phyloP scores from a whole-genome alignment of 768 basidiomycete genomes.

The Leccinum variicolor region DNA sequence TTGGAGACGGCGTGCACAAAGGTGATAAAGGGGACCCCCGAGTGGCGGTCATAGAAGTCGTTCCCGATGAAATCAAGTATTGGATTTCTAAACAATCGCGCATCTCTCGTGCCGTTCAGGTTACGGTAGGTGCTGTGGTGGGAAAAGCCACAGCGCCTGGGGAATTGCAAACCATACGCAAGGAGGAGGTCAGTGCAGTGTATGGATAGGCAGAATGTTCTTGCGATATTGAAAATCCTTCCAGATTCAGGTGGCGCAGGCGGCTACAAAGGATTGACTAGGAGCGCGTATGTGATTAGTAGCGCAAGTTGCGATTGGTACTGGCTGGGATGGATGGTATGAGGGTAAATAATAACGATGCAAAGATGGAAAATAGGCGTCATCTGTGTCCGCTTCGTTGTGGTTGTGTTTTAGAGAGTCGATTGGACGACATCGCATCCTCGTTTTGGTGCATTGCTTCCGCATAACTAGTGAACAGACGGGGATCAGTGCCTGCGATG shows the following conservation, averaged over 20 bases:
- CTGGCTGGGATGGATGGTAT: slow-evolving; percentile 14
- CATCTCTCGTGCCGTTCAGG: slow-evolving; percentile 57
- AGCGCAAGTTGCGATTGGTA: neutral
- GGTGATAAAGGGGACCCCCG: slow-evolving; percentile 81
- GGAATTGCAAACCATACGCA: slow-evolving; percentile 70
- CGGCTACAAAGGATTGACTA: slow-evolving; percentile 8
- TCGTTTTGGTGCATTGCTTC: slow-evolving; percentile 78
- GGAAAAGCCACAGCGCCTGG: slow-evolving; percentile 70
- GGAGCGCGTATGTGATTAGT: neutral
- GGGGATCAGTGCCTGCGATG: neutral
- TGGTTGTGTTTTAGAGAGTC: slow-evolving; percentile 41
- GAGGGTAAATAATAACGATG: neutral
- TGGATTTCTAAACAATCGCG: slow-evolving; percentile 65
- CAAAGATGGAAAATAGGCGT: neutral
- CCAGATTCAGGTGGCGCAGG: slow-evolving; percentile 18
- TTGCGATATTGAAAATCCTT: slow-evolving; percentile 1
- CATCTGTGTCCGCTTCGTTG: slow-evolving; percentile 16
- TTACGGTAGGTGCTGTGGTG: slow-evolving; percentile 54
- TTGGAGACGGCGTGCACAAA: slow-evolving; percentile 80
- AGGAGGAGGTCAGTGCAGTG: slow-evolving; percentile 56
- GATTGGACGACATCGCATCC: slow-evolving; percentile 65
- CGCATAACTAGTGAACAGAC: slow-evolving; percentile 41
- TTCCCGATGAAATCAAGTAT: slow-evolving; percentile 79
- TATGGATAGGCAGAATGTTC: neutral
- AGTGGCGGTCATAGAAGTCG: slow-evolving; percentile 72